phyloP scores from a whole-genome alignment of 1,284 basidiomycete species.

The Moesziomyces globuligerus region DNA sequence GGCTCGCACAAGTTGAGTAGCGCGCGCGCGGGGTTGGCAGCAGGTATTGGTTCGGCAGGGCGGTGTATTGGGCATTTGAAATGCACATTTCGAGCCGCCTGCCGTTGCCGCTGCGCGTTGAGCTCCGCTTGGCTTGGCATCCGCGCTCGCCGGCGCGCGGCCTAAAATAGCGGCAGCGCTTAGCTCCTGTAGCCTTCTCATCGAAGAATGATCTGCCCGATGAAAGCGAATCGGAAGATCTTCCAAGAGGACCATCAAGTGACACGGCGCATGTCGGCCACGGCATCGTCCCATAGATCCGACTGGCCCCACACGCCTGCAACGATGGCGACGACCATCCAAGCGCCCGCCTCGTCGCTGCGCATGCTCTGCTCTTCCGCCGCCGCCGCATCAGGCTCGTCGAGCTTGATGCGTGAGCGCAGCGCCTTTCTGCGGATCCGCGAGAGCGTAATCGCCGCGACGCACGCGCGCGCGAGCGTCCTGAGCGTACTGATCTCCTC shows the following conservation, averaged over 20 bases:
- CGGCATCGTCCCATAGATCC: constrained; percentile 83
- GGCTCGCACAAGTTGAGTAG: too few relatives aligned
- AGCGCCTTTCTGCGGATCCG: constrained; percentile 46
- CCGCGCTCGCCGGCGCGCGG: too few relatives aligned
- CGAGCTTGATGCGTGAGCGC: constrained; percentile 6
- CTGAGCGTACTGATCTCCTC: constrained; percentile 83
- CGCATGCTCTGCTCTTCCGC: constrained; percentile 40
- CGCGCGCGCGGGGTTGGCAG: not conserved
- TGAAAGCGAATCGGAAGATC: not conserved
- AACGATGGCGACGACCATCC: constrained; percentile 81
- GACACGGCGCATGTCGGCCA: constrained; percentile 25
- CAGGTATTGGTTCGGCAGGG: not conserved
- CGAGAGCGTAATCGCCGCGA: constrained; percentile 71
- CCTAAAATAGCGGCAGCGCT: not conserved
- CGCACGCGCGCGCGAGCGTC: constrained; percentile 78
- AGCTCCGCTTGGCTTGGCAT: constrained; percentile 18
- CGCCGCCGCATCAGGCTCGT: constrained; percentile 51
- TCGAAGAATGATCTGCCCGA: not conserved
- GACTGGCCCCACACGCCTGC: constrained; percentile 83
- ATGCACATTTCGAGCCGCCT: not conserved
- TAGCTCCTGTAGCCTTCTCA: not conserved
- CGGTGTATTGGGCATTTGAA: not conserved
- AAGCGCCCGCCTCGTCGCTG: constrained; percentile 76
- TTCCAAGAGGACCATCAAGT: not conserved
- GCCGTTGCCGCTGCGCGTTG: not conserved